These are phyloP conservation scores for Xylaria intraflava DNA, from an alignment of 495 filamentous ascomycete genomes.

Conservation along the genomic window DNA sequence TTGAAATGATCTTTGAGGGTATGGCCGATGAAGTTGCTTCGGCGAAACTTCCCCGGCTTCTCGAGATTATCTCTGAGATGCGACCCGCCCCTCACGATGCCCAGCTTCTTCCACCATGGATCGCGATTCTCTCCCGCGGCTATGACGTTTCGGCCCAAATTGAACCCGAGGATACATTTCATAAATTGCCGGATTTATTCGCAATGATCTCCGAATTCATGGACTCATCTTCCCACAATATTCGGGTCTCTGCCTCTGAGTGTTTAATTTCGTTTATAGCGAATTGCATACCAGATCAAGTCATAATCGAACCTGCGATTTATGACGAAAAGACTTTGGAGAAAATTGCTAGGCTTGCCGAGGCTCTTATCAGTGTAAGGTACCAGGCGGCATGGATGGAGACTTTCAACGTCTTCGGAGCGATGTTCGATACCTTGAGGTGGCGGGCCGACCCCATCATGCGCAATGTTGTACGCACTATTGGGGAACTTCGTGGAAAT, in stretches of 20 bases:
- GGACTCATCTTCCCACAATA: conserved; percentile 80
- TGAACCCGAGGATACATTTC: conserved; percentile 77
- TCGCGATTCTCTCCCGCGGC: conserved; percentile 86
- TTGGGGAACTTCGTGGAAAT: conserved; percentile 84
- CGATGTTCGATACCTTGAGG: conserved; percentile 76
- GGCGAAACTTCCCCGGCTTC: conserved; percentile 76
- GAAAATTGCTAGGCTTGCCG: conserved; percentile 60
- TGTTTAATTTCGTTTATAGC: conserved; percentile 86
- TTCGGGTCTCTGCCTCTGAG: conserved; percentile 87
- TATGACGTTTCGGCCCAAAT: conserved; percentile 91
- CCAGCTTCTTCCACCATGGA: conserved; percentile 89
- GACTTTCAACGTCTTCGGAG: conserved; percentile 83
- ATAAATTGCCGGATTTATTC: conserved; percentile 77
- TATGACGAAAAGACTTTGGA: conserved; percentile 81
- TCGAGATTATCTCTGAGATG: conserved; percentile 81
- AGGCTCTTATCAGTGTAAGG: conserved; percentile 72
- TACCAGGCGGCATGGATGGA: conserved; percentile 95
- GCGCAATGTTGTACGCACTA: conserved; percentile 59
- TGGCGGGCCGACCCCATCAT: conserved; percentile 79
- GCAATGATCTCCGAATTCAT: conserved; percentile 69
- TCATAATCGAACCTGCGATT: conserved; percentile 78
- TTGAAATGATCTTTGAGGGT: conserved; percentile 88
- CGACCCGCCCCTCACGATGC: conserved; percentile 86
- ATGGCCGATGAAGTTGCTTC: conserved; percentile 82
- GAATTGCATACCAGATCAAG: conserved; percentile 73